Percentiles rank a stretch among this genome's conserved stretches.
Conservation (phyloP, 1,139 yeast species). For the Candida neerlandica region DNA sequence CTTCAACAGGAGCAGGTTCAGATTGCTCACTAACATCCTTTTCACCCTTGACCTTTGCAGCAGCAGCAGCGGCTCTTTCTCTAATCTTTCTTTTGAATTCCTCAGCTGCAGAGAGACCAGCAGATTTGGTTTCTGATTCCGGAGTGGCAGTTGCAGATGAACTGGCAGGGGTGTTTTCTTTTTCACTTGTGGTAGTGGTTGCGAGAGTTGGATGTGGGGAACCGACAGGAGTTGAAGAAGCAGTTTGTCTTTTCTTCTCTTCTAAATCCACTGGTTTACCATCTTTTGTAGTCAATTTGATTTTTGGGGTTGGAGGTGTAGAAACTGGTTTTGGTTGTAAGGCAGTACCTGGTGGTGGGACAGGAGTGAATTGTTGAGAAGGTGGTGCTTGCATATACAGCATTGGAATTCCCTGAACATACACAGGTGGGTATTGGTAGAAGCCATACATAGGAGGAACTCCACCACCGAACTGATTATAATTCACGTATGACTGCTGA, state of each 20-base stretch:
- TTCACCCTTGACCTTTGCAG: constrained; percentile 15
- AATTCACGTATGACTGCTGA: constrained; percentile 17
- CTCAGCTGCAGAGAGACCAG: constrained; percentile 20
- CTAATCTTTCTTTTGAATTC: constrained; percentile 19
- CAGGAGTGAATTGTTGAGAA: constrained; percentile 12
- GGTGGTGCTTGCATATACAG: constrained; percentile 13
- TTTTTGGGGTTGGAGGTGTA: constrained; percentile 24
- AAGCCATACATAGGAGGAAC: constrained; percentile 20
- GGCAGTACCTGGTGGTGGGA: constrained; percentile 14
- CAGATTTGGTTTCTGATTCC: constrained; percentile 14
- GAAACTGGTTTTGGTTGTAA: constrained; percentile 17
- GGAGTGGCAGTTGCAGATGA: constrained; percentile 17
- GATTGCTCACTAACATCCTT: constrained; percentile 19
- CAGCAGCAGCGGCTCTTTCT: constrained; percentile 17
- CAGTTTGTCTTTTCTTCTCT: constrained; percentile 37
- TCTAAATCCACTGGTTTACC: constrained; percentile 52
- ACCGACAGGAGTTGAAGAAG: constrained; percentile 23
- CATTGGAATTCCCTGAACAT: constrained; percentile 17
- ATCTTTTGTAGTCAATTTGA: constrained; percentile 48
- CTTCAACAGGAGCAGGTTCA: background rate
- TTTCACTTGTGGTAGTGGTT: constrained; percentile 16
- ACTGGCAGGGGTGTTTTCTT: constrained; percentile 12
- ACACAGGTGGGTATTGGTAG: constrained; percentile 21
- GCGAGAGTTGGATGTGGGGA: constrained; percentile 20
- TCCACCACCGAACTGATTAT: constrained; percentile 18